A percentile compares a stretch with the other conserved stretches of the same genome.
Evolutionary conservation across 768 basidiomycete species (phyloP).

Genomic region (Boletellus emodensis): DNA sequence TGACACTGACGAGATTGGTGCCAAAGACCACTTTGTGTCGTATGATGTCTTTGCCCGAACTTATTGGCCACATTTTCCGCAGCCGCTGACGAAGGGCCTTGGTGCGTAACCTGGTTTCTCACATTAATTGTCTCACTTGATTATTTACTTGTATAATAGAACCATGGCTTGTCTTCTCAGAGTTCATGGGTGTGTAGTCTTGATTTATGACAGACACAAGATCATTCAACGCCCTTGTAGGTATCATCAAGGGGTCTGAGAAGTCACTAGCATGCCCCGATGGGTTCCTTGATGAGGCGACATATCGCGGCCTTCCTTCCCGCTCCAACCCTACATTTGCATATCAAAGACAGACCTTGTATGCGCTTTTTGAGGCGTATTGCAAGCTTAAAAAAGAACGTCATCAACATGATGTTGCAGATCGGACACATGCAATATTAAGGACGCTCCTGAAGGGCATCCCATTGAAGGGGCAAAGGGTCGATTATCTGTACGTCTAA

Average conservation of each 20-base stretch:
- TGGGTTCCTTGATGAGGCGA: slow-evolving; percentile 39
- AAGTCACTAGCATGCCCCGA: slow-evolving; percentile 34
- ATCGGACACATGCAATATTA: slow-evolving; percentile 57
- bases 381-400: slow-evolving; percentile 39
- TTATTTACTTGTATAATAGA: slow-evolving; percentile 36
- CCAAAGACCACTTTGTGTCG: slow-evolving; percentile 33
- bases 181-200: slow-evolving; percentile 51
- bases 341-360: slow-evolving; percentile 43
- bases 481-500: slow-evolving; percentile 53
- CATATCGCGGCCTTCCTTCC: slow-evolving; percentile 47
- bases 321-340: slow-evolving; percentile 56
- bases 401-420: slow-evolving; percentile 53
- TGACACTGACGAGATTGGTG: slow-evolving; percentile 9
- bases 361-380: slow-evolving; percentile 53
- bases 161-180: slow-evolving; percentile 58
- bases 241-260: slow-evolving; percentile 70
- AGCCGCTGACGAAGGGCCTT: slow-evolving; percentile 46
- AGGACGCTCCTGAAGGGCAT: slow-evolving; percentile 27
- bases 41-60: slow-evolving; percentile 45
- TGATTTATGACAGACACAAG: neutral
- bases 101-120: slow-evolving; percentile 33
- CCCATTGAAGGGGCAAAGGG: slow-evolving; percentile 36
- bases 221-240: slow-evolving; percentile 20
- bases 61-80: slow-evolving; percentile 62
- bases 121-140: neutral